Evolutionary conservation across 2,329 filamentous ascomycete genomes (phyloP).

Genomic region (Cladophialophora exuberans): DNA sequence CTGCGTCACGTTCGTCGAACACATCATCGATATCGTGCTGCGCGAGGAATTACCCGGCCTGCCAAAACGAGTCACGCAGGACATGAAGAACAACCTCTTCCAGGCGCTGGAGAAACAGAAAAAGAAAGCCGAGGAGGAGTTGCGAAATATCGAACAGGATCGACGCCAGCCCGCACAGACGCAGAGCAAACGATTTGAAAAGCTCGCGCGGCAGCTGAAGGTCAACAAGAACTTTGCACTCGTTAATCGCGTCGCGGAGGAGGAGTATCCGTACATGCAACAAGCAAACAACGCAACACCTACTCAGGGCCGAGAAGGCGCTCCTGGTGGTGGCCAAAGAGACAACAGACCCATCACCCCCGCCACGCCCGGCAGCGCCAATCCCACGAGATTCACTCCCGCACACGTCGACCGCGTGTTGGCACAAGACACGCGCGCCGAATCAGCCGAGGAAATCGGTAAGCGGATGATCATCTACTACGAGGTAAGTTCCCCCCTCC

Average conservation of each 20-base stretch:
- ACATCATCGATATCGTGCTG: constrained; percentile 10
- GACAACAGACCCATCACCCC: background rate
- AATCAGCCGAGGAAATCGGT: constrained; percentile 11
- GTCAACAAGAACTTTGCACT: constrained; percentile 6
- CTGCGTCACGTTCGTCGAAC: constrained; percentile 10
- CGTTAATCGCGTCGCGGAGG: constrained; percentile 10
- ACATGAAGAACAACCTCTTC: constrained; percentile 5
- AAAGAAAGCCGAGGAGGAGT: constrained; percentile 10
- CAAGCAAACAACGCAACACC: background rate
- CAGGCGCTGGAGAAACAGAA: constrained; percentile 6
- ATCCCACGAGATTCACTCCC: constrained; percentile 5
- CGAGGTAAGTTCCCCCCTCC: constrained; percentile 3
- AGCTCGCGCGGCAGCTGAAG: constrained; percentile 7
- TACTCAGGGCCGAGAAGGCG: background rate
- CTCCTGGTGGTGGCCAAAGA: background rate
- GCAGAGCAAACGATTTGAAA: constrained; percentile 13
- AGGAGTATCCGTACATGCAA: constrained; percentile 8
- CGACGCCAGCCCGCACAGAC: constrained; percentile 10
- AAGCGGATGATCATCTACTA: constrained; percentile 14
- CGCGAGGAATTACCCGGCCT: background rate
- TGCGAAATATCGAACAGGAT: constrained; percentile 5
- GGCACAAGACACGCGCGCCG: constrained; percentile 13
- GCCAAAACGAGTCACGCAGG: constrained; percentile 3
- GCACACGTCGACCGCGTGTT: constrained; percentile 5
- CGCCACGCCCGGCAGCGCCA: background rate